Conservation (phyloP, 2,329 filamentous ascomycete species). For the Sarocladiaceae sp. region DNA sequence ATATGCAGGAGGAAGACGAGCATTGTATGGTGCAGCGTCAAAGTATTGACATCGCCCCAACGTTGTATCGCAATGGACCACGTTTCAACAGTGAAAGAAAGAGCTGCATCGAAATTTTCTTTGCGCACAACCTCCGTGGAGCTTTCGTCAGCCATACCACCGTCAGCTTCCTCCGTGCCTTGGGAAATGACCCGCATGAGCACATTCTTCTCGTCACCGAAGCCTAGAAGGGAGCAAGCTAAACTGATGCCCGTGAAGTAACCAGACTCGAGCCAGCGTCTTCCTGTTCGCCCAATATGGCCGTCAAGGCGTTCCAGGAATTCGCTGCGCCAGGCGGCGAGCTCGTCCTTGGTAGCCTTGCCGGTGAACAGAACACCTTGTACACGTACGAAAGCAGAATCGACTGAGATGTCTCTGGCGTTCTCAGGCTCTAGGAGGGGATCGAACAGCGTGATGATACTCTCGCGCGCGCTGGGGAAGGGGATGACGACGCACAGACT, state of each 20-base stretch:
- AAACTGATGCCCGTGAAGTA: conserved; percentile 28
- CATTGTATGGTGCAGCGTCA: conserved; percentile 59
- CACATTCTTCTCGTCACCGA: conserved; percentile 36
- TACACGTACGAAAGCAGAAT: conserved; percentile 57
- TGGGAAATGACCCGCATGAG: conserved; percentile 37
- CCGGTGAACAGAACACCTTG: conserved; percentile 62
- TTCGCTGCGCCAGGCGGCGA: conserved; percentile 37
- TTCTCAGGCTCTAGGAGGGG: conserved; percentile 42
- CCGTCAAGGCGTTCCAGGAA: conserved; percentile 52
- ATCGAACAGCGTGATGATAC: conserved; percentile 65
- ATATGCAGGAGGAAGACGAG: conserved; percentile 55
- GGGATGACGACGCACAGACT: conserved; percentile 64
- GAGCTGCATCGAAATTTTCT: conserved; percentile 30
- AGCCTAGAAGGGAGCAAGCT: conserved; percentile 28
- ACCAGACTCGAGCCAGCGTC: conserved; percentile 49
- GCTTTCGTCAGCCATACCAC: conserved; percentile 19
- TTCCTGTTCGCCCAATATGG: conserved; percentile 48
- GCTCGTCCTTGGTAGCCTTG: conserved; percentile 36
- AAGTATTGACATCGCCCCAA: conserved; percentile 52
- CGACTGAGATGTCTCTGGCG: conserved; percentile 35
- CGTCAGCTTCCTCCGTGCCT: conserved; percentile 22
- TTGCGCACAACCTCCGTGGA: conserved; percentile 17
- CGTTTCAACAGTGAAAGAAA: conserved; percentile 37
- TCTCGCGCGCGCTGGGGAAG: conserved; percentile 65
- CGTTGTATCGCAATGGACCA: conserved; percentile 45